Base-by-base conservation (phyloP, 2,329 filamentous ascomycete species). In the Aspergillus novofumigatus region DNA sequence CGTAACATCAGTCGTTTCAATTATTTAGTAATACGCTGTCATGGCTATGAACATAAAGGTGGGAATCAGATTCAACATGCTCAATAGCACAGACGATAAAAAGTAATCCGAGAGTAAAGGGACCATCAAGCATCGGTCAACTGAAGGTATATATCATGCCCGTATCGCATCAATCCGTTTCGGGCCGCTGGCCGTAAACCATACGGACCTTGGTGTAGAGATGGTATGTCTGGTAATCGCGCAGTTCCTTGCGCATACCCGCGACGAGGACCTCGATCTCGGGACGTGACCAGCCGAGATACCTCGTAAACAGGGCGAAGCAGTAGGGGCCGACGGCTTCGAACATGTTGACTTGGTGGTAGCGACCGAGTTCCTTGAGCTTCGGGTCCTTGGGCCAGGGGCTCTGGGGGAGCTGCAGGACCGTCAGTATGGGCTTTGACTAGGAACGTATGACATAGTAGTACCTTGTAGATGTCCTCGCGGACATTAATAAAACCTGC, bases 401-500 rank as follows among this genome's bases (percentile, higher is more conserved):
- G 61, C 80, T 81, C 35, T 74, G 75, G 0, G 82, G 82, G 71
- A 81, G 78, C 65, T 73, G 47, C 52, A 23, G 11, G 23, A 3
- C 3, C 11, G 49, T 44, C 17, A 44, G 52, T 9, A 25, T 26
- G n/a, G 17, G n/a, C n/a, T 65, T 25, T 63, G 32, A 6, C 54
- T 5, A 53, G 21, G 6, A 7, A 10, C 26, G 14, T 8, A 5
- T 5, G 14, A 6, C 7, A 1, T 11, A 3, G 25, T 14, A 7
- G 28, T 53, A 73, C 71, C 65, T 78, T 80, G 62, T 75, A 80
- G 0, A 78, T 58, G 1, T 75, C 70, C 61, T 84, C 79, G 0
- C 69, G 71, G 0, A 86, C 78, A 51, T 84, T 79, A 9, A 76
- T 68, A 53, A 86, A 86, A 0, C 84, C 84, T 0, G 76, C 80